Percentiles rank a stretch among this genome's conserved stretches.
Conservation (phyloP, 78 protist genomes). For the Dictyostelium capitatum region DNA sequence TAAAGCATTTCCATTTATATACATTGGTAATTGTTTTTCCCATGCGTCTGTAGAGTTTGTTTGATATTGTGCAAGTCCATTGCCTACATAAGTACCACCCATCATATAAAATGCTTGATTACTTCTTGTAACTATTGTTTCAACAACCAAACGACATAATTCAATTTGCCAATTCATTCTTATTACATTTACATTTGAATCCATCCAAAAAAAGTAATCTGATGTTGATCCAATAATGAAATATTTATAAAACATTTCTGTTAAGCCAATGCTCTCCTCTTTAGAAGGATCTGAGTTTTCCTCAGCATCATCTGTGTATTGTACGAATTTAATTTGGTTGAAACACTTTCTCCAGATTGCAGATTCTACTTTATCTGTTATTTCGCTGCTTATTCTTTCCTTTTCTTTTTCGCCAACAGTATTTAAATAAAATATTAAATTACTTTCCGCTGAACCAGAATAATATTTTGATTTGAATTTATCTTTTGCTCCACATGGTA, state of each 20-base stretch:
- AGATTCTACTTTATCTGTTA: neutral
- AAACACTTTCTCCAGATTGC: neutral
- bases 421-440: neutral
- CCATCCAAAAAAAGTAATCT: neutral
- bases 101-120: neutral
- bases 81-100: neutral
- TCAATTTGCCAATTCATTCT: neutral
- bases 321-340: neutral
- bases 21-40: too few species aligned
- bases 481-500: neutral
- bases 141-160: neutral
- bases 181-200: neutral
- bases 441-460: neutral
- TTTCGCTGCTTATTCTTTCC: neutral
- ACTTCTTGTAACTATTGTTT: neutral
- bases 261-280: too few species aligned
- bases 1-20: conserved; percentile 1
- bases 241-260: neutral
- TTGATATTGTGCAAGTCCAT: neutral
- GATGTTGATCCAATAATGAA: neutral
- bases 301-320: neutral
- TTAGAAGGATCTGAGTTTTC: neutral
- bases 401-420: neutral
- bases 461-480: neutral
- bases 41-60: neutral